Base-by-base conservation (phyloP, 805 yeast genomes). In the Jamesozyma rosinii region DNA sequence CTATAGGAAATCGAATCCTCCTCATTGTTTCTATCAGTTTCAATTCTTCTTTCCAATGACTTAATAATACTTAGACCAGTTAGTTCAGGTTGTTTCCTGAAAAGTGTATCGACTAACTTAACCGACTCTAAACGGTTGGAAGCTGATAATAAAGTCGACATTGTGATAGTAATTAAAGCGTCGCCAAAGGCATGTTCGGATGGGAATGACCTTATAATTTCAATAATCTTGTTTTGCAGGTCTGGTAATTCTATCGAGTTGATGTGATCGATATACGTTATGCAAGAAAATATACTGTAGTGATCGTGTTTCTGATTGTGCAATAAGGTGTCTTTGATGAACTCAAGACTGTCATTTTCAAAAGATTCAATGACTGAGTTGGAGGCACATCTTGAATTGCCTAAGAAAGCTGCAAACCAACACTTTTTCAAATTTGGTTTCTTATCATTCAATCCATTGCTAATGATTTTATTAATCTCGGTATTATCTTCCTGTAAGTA, bases 401-500 rank as follows among this genome's bases (percentile, higher is more conserved):
- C 40, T 37, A 60, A 44, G 21, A 82, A 54, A 30, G 75, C 61
- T 31, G 69, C 55, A 43, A 73, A 71, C 97, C 97, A 90, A 18
- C 76, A 64, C 54, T 76, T 77, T 50, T 82, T 74, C 20, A 84
- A 61, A 27, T 74, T 74, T 11, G 72, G 61, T 50, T 83, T 84
- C 52, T 83, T 72, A 32, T 84, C 89, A 13, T 63, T 57, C 13
- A 87, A 64, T 0, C 96, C 96, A 15, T 68, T 62, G n/a, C 61
- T 63, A 27, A 84, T 58, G 48, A 41, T 59, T 41, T 53, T 63
- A 11, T 66, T 45, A 22, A 62, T 50, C 2, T 55, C 60, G 2
- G 52, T 54, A 3, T 48, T 49, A 1, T 55, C 43, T 1, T 51
- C 46, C 19, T 66, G 46, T 2, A 65, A 40, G 10, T 58, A 52